Evolutionary conservation across 306 rosid genomes (phyloP).

Genomic region (Rosa lucieae): DNA sequence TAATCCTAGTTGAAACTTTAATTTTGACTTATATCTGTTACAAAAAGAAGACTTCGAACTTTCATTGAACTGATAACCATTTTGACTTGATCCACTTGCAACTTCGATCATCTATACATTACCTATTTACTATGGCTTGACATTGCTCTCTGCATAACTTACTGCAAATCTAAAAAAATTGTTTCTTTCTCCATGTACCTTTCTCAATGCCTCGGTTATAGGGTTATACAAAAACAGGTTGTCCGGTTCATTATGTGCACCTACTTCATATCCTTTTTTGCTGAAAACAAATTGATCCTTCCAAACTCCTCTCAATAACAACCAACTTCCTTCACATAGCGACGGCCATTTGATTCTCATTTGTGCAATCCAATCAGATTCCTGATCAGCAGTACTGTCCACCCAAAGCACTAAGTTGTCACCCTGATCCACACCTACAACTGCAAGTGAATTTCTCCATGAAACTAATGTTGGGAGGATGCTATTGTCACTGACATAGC

Average conservation of each 20-base stretch:
- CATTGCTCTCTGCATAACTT: not conserved
- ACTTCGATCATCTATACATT: no score
- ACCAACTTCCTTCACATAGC: not conserved
- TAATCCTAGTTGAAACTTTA: no score
- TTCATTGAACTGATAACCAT: no score
- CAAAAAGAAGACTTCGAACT: no score
- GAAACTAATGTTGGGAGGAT: not conserved
- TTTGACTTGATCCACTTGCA: no score
- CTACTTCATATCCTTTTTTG: not conserved
- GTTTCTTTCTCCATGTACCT: not conserved
- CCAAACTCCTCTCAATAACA: not conserved
- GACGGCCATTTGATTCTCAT: not conserved
- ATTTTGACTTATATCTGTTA: no score
- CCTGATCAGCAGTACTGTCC: not conserved
- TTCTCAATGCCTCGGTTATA: not conserved
- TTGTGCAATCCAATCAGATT: not conserved
- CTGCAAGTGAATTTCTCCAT: not conserved
- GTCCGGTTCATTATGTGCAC: not conserved
- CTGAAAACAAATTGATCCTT: not conserved
- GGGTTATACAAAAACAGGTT: not conserved
- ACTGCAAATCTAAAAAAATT: not conserved
- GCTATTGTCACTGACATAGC: not conserved
- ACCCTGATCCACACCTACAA: not conserved
- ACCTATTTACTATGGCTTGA: no score
- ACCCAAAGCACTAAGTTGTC: not conserved